phyloP scores from a whole-genome alignment of 108 stramenopile species.

The Nannochloropsis gaditana region DNA sequence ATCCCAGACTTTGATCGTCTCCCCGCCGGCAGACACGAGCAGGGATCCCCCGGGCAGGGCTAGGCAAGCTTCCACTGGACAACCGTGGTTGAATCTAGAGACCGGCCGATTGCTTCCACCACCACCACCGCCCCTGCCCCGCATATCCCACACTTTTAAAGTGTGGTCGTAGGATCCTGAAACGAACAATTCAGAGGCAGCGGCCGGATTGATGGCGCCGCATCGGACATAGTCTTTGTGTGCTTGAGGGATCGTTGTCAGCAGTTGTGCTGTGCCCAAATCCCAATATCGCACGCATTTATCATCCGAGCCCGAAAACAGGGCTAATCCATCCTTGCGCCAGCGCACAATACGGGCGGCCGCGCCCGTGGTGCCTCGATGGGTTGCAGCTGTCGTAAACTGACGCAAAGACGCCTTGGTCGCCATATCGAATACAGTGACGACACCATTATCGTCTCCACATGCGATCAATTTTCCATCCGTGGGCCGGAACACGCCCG shows the following conservation, averaged over 20 bases:
- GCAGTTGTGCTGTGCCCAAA: constrained; percentile 38
- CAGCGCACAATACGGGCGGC: constrained; percentile 41
- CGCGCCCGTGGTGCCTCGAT: background rate
- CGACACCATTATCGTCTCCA: background rate
- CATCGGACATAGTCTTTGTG: constrained; percentile 49
- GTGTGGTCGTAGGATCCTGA: constrained; percentile 44
- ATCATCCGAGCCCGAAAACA: constrained; percentile 51
- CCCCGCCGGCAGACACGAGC: constrained; percentile 36
- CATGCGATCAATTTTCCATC: background rate
- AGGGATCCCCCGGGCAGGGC: constrained; percentile 35
- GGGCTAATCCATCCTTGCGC: constrained; percentile 40
- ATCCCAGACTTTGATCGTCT: constrained; percentile 52
- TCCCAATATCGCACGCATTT: constrained; percentile 49
- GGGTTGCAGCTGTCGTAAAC: constrained; percentile 21
- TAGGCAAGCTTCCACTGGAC: constrained; percentile 44
- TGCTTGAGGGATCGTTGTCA: constrained; percentile 27
- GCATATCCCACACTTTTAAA: constrained; percentile 39
- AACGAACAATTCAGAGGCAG: constrained; percentile 31
- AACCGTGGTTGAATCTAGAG: constrained; percentile 26
- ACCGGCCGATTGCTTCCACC: constrained; percentile 21
- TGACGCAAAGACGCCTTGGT: constrained; percentile 21
- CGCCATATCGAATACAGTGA: constrained; percentile 14
- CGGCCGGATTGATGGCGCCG: background rate
- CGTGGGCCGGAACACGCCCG: constrained; percentile 14
- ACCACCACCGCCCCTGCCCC: constrained; percentile 22